Percentiles rank a stretch among this genome's conserved stretches.
Conservation (phyloP, 257 asterid species). For the Solanum ossicruentum region DNA sequence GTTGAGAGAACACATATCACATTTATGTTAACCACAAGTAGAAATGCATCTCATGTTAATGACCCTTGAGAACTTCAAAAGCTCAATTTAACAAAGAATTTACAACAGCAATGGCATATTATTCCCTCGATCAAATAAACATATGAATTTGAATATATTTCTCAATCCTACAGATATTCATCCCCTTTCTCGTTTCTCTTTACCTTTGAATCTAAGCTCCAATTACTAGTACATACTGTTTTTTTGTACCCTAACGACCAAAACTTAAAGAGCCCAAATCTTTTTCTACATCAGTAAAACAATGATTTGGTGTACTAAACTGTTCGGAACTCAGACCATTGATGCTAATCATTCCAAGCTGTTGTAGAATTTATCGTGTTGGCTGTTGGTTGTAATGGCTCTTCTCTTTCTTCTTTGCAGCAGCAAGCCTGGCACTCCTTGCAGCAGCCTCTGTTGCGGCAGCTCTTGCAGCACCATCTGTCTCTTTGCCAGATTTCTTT, state of each 20-base stretch:
- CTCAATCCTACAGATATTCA: neutral
- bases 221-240: neutral
- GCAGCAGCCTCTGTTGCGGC: conserved; percentile 95
- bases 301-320: neutral
- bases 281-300: neutral
- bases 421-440: conserved; percentile 71
- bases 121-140: neutral
- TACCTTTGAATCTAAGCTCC: neutral
- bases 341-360: neutral
- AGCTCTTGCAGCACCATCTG: conserved; percentile 75
- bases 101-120: neutral
- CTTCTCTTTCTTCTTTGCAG: conserved; percentile 96
- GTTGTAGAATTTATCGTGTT: conserved; percentile 28
- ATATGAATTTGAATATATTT: neutral
- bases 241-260: neutral
- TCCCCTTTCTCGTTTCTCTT: neutral
- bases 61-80: neutral
- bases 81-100: neutral
- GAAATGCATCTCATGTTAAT: neutral
- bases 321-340: neutral
- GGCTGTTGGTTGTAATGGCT: conserved; percentile 95
- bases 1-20: neutral
- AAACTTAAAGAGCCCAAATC: neutral
- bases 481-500: conserved; percentile 74
- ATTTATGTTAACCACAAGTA: neutral